Evolutionary conservation across 2,329 filamentous ascomycete genomes (phyloP), one percentile per base, ranked within the genome.

Genomic region (Hawksworthiomyces lignivorus): DNA sequence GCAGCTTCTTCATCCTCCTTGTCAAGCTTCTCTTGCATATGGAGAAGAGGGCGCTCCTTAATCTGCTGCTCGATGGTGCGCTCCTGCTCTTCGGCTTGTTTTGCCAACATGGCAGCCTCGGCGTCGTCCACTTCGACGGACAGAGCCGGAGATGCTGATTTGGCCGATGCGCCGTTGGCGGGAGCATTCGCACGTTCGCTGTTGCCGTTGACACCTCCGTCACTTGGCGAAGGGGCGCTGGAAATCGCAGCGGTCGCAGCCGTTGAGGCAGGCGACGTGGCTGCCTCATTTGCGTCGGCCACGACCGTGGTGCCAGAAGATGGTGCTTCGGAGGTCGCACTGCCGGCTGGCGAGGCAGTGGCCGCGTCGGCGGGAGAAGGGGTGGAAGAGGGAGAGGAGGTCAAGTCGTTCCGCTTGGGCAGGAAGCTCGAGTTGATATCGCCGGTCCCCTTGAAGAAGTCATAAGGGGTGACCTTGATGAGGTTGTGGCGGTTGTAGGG

Each of bases 391-490:
- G 17, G 4, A 14, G 35, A n/a, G 9, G 24, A 27, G 6, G 74
- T 47, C 20, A 75, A 61, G 54, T 81, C 71, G 52, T 75, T 63
- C 45, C 74, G 80, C 61, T 94, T 94, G 0, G 92, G 92, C 39
- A 98, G 63, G 58, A 97, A 98, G 58, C 87, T 95, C 11, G 90
- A 94, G 67, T 98, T 98, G 69, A 98, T 98, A 62, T 98, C 92
- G 48, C 92, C 92, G 49, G 96, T 95, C 14, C 92, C 92, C 44
- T 94, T 87, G 66, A 97, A 98, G 64, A 98, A 98, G 60, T 97
- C 90, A 60, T 95, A 98, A 0, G 90, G 87, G 2, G 82, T 81
- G 26, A 98, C 92, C 59, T 94, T 95, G 65, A 98, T 87, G 27
- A 98, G 74, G 55, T 98, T 96, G 5, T 84, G 77, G 52, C 84